Evolutionary conservation across 2,329 filamentous ascomycete genomes (phyloP), one percentile per base, ranked within the genome.

Genomic region (Aspergillus awamori): DNA sequence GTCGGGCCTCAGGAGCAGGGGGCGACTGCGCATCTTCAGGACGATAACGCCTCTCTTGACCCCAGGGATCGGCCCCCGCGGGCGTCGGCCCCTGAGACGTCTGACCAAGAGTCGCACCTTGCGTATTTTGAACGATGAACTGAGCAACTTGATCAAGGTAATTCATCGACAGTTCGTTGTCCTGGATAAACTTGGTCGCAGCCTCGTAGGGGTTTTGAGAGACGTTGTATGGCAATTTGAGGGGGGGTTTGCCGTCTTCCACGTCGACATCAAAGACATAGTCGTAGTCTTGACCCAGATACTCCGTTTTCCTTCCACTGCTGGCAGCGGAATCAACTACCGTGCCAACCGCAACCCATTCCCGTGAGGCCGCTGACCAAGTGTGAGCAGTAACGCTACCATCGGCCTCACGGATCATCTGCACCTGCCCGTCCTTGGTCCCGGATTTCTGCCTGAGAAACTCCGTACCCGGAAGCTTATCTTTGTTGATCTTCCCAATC

Each of bases 201-300:
- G 90, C 89, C 69, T 97, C 91, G 75, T 96, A 98, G 0, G 93
- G 92, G 68, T 97, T 97, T 73, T 97, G 90, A 1, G 90, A 92
- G 11, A 94, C 83, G 74, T 98, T 97, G 78, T 91, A 98, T 0
- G 94, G 93, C n/a, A 98, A 83, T 76, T 97, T 97, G 49, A 98
- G 82, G 0, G 94, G 87, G 11, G 94, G 93, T 72, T 96, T 94
- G 56, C 93, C 94, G 70, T 97, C 94, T 74, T 97, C 92, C 64
- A 97, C 96, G 69, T 97, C 93, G 26, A 97, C 93, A 72, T 97
- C 93, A 68, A 98, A 98, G 8, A 99, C 93, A 70, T 90, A 97
- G 73, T 99, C 95, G 74, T 96, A 99, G 63, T 94, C 91, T 72
- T 96, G 87, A 33, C 94, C 94, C 1, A 91, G 82, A 72, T 94